Evolutionary conservation across 1,139 yeast species (phyloP), one percentile per base, ranked within the genome.

Genomic region (Arxiozyma bovina): DNA sequence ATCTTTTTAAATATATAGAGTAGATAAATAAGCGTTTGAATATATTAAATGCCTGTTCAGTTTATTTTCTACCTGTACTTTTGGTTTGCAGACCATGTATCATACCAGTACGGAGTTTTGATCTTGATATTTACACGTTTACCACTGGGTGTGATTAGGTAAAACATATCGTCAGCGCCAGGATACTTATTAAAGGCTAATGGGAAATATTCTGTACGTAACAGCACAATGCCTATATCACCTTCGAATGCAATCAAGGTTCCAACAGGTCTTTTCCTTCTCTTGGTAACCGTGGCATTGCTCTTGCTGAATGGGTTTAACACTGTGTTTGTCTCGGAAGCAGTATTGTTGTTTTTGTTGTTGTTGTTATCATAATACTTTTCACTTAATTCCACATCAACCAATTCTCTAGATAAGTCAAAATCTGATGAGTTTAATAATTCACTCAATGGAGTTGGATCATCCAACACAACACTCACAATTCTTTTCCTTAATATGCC

Each of bases 401-500:
- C 50, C 47, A 56, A 58, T 22, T 58, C 50, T 46, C 53, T 43
- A 48, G 48, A n/a, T n/a, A 18, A 15, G 11, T 15, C 6, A 34
- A n/a, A 12, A 15, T 34, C 40, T 12, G 17, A 34, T 12, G n/a
- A 34, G 12, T 34, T 34, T 34, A 34, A 34, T 15, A 18, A 57
- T 47, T 7, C 65, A 58, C 21, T 60, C 30, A 38, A 44, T 38
- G n/a, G 38, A 9, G 21, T 45, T 20, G 21, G 40, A 15, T 23
- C 61, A 58, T 20, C 61, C 4, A 89, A 73, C 56, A 77, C 80
- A 1, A 87, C 82, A 0, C 97, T 96, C 48, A 87, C 80, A 2
- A 90, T 74, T 54, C 99, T 75, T 66, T 91, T 90, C 27, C 96
- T 76, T 17, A 91, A 81, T 2, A 84, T 80, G 1, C 97, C 96